Evolutionary conservation across 768 basidiomycete species (phyloP).

Genomic region (Imleria badia): DNA sequence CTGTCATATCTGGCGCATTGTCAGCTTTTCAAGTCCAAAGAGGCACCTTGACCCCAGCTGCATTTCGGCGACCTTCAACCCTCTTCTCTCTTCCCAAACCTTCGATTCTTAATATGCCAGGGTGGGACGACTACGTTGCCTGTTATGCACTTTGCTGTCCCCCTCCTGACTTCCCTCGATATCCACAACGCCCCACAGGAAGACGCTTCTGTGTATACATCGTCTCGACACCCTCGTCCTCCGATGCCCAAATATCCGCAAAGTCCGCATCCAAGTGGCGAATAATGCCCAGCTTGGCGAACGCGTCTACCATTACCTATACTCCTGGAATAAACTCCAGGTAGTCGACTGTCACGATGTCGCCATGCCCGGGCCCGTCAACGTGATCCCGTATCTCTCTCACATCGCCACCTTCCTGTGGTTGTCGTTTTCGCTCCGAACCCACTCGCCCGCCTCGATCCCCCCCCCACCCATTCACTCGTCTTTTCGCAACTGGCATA

Average conservation of each 20-base stretch:
- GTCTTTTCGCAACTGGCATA: not conserved
- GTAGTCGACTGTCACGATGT: not conserved
- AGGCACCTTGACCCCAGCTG: not conserved
- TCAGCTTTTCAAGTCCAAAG: not conserved
- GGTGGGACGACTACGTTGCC: not conserved
- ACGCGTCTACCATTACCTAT: not conserved
- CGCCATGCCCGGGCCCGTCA: not conserved
- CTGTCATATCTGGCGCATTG: not conserved
- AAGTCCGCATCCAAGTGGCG: not conserved
- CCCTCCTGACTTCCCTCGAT: not conserved
- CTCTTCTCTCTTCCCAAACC: conserved; percentile 3
- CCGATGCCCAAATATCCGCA: conserved; percentile 4
- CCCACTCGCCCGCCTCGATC: not conserved
- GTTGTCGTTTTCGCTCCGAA: not conserved
- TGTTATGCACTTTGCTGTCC: not conserved
- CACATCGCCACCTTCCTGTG: not conserved
- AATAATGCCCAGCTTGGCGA: not conserved
- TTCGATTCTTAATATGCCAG: conserved; percentile 6
- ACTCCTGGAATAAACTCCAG: not conserved
- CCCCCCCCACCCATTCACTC: not conserved
- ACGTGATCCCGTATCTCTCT: not conserved
- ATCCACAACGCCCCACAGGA: not conserved
- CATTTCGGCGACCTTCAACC: not conserved
- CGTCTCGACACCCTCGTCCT: conserved; percentile 1
- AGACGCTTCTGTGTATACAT: not conserved